phyloP scores from a whole-genome alignment of 352 stramenopile genomes.

The Blastocystis hominis region DNA sequence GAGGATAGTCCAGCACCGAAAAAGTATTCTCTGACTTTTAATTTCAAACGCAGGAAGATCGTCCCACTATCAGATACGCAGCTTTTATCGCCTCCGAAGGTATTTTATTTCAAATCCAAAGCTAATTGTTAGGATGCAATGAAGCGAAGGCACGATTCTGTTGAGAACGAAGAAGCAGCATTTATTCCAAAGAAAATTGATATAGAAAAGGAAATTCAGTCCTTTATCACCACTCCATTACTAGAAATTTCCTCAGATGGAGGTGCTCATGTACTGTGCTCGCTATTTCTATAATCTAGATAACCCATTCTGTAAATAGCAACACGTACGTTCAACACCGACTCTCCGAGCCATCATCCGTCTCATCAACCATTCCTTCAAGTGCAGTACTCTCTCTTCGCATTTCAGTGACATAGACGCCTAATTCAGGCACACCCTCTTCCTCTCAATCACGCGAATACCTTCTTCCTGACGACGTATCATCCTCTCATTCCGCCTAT shows the following conservation, averaged over 20 bases:
- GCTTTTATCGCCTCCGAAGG: neutral
- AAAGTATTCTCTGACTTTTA: neutral
- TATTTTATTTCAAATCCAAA: neutral
- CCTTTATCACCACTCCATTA: neutral
- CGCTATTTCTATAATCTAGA: neutral
- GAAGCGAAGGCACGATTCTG: neutral
- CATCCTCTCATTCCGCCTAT: neutral
- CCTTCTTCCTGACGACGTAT: neutral
- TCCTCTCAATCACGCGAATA: neutral
- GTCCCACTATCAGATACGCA: conserved; percentile 21
- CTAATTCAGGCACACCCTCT: neutral
- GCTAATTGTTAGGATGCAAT: neutral
- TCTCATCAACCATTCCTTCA: neutral
- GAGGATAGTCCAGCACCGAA: neutral
- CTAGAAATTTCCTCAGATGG: neutral
- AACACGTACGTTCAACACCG: neutral
- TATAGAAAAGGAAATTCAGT: conserved; percentile 44
- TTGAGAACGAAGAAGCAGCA: neutral
- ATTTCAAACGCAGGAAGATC: neutral
- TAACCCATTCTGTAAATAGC: neutral
- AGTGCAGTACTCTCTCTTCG: neutral
- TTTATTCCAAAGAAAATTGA: conserved; percentile 32
- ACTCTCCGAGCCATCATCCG: neutral
- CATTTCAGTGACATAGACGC: neutral
- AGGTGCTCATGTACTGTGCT: neutral